These are phyloP conservation scores for Aspergillus nidulans DNA, from an alignment of 495 filamentous ascomycete genomes.

Conservation along the genomic window DNA sequence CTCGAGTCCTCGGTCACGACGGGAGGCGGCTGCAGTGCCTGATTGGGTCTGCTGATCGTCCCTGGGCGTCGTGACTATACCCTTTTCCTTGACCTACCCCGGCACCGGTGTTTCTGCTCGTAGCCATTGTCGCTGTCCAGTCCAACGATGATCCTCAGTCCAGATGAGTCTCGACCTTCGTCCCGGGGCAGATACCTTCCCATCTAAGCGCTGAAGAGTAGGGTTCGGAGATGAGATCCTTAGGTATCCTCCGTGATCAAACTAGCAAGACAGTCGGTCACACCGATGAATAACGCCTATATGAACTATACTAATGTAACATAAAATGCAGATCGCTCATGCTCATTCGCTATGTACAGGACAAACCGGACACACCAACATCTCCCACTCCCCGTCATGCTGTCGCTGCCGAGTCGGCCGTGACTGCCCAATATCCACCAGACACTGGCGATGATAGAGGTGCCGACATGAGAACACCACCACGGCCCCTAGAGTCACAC, in stretches of 20 bases:
- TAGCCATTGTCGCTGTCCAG: not conserved
- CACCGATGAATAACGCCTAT: not conserved
- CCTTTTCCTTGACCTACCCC: not conserved
- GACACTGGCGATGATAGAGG: conserved; percentile 48
- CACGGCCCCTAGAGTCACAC: conserved; percentile 27
- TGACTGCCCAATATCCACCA: conserved; percentile 29
- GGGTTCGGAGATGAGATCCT: not conserved
- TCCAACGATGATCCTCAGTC: not conserved
- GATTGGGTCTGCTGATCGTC: conserved; percentile 9
- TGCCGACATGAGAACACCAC: conserved; percentile 55
- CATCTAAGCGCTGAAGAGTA: not conserved
- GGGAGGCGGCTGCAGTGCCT: conserved; percentile 4
- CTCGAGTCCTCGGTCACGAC: conserved; percentile 2
- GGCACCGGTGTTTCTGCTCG: not conserved
- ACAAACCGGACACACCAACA: conserved; percentile 22
- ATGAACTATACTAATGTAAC: conserved; percentile 5
- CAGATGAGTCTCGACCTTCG: not conserved
- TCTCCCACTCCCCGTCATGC: conserved; percentile 16
- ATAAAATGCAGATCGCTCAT: conserved; percentile 31
- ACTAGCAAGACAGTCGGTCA: not conserved
- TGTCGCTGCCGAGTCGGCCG: conserved; percentile 19
- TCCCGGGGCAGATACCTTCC: not conserved
- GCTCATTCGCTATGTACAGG: conserved; percentile 32
- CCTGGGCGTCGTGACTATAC: not conserved
- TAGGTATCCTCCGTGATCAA: not conserved